Percentiles rank a stretch among this genome's conserved stretches.
Conservation (phyloP, 1,284 basidiomycete genomes). For the Stygiomarasmius scandens region DNA sequence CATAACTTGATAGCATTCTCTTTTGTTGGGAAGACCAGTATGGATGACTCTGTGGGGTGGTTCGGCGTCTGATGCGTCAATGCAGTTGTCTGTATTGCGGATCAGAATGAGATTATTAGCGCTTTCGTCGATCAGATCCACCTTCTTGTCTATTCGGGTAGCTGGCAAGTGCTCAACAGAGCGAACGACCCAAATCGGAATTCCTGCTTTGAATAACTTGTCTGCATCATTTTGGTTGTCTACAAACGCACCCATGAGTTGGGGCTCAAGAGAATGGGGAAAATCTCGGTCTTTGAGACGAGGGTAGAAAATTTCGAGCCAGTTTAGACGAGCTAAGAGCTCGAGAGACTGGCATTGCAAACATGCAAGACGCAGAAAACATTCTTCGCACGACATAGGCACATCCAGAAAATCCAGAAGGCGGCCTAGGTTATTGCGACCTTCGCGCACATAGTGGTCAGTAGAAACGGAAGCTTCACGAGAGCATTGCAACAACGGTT, state of each 20-base stretch:
- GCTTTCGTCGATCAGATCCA: background rate
- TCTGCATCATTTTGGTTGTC: background rate
- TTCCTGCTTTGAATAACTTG: background rate
- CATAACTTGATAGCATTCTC: constrained; percentile 3
- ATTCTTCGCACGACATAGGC: background rate
- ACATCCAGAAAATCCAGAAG: background rate
- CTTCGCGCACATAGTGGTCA: background rate
- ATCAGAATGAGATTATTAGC: background rate
- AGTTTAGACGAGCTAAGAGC: background rate
- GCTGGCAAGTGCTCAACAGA: background rate
- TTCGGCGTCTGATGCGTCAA: background rate
- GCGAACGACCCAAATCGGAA: constrained; percentile 6
- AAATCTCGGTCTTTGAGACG: background rate
- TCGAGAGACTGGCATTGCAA: constrained; percentile 1
- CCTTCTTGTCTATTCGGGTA: background rate
- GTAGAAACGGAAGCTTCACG: background rate
- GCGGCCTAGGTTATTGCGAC: background rate
- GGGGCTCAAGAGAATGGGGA: background rate
- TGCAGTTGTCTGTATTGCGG: background rate
- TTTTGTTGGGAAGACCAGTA: constrained; percentile 1
- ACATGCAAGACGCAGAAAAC: background rate
- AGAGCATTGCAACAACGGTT: too few relatives aligned
- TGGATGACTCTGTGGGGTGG: constrained; percentile 7
- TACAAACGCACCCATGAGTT: constrained; percentile 10
- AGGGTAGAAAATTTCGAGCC: background rate